Evolutionary conservation across 1,284 basidiomycete genomes (phyloP).

Genomic region (Volvariella surrecta): DNA sequence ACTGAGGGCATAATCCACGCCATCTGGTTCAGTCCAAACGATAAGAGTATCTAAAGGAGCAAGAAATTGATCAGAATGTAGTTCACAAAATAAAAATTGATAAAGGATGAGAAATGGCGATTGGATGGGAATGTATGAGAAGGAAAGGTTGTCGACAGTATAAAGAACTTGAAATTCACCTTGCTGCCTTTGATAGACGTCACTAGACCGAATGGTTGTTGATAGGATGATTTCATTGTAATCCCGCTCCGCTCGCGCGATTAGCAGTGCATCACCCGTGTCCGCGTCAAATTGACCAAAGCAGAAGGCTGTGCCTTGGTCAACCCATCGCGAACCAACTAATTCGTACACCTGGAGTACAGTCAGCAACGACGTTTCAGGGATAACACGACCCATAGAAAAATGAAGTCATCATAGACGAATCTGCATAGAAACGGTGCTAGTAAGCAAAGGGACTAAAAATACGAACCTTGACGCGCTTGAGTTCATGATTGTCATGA

Average conservation of each 20-base stretch:
- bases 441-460: not conserved
- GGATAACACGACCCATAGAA: not conserved
- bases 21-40: slow-evolving; percentile 97
- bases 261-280: slow-evolving; percentile 71
- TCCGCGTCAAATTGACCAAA: slow-evolving; percentile 80
- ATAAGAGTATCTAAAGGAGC: slow-evolving; percentile 80
- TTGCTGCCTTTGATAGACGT: slow-evolving; percentile 90
- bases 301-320: slow-evolving; percentile 92
- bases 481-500: slow-evolving; percentile 31
- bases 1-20: slow-evolving; percentile 91
- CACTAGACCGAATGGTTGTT: slow-evolving; percentile 70
- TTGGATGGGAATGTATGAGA: slow-evolving; percentile 8
- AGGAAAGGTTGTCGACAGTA: slow-evolving; percentile 1
- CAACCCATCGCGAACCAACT: slow-evolving; percentile 81
- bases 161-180: slow-evolving; percentile 38
- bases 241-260: slow-evolving; percentile 76
- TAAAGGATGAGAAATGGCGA: not conserved
- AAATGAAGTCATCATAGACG: not conserved
- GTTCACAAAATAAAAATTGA: slow-evolving; percentile 9
- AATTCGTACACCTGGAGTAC: slow-evolving; percentile 79
- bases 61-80: slow-evolving; percentile 3
- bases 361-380: not conserved
- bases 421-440: not conserved
- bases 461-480: slow-evolving; percentile 40
- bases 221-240: slow-evolving; percentile 64